Percentiles rank a stretch among this genome's conserved stretches.
phyloP scores from a whole-genome alignment of 176 grass and related monocot species.

The Aegilops longissima region DNA sequence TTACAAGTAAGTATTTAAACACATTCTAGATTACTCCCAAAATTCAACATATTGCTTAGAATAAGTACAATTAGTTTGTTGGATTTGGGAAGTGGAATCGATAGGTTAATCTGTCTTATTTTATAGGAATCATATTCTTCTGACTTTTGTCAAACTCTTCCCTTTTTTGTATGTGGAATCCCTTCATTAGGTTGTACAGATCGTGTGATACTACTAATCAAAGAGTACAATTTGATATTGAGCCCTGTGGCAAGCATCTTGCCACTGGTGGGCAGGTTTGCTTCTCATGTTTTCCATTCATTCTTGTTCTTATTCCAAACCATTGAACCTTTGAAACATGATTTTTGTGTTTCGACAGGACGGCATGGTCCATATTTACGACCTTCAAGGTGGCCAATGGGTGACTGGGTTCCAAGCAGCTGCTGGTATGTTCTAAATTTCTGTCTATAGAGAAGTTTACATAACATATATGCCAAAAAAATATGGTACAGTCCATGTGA shows the following conservation, averaged over 20 bases:
- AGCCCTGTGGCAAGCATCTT: constrained; percentile 87
- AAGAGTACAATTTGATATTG: constrained; percentile 95
- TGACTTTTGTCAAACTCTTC: background rate
- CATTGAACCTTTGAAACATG: constrained; percentile 22
- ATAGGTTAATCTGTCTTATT: background rate
- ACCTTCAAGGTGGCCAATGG: constrained; percentile 88
- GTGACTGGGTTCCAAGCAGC: constrained; percentile 82
- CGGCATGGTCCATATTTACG: constrained; percentile 89
- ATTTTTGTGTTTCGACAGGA: constrained; percentile 44
- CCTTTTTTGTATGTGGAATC: constrained; percentile 9
- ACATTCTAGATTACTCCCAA: background rate
- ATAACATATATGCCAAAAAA: background rate
- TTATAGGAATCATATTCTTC: background rate
- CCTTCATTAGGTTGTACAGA: constrained; percentile 74
- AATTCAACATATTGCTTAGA: background rate
- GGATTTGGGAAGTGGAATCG: background rate
- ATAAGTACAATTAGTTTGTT: background rate
- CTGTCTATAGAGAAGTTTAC: background rate
- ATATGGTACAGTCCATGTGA: background rate
- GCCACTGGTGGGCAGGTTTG: constrained; percentile 84
- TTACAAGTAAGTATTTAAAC: constrained; percentile 76
- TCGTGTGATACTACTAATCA: constrained; percentile 88
- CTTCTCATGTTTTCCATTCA: constrained; percentile 11
- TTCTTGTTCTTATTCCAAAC: constrained; percentile 26
- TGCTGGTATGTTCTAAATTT: constrained; percentile 54